Evolutionary conservation across 129 eudicot genomes (phyloP), one percentile per base, ranked within the genome.

Genomic region (Pittosporum tobira): DNA sequence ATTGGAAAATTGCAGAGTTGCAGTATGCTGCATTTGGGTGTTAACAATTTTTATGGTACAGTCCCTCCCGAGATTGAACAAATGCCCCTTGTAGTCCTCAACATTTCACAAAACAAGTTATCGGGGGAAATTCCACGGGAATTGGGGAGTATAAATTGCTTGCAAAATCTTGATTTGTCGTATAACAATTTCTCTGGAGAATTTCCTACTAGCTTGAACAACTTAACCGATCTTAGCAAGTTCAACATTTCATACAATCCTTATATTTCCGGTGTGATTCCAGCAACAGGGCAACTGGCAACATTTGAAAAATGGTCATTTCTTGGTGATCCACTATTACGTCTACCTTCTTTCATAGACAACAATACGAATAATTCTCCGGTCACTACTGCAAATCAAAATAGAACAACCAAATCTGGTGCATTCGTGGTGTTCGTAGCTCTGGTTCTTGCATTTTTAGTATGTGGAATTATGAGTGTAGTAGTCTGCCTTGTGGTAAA

Each of bases 161-260:
- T 93, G 52, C 64, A 64, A 70, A 77, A 72, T 57, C 96, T 93
- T 37, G 99, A 93, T 75, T 27, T 87, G 62, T 93, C 96, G 2
- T 75, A 67, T 40, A 93, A 93, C 73, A 93, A 93, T 61, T 93
- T 93, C 73, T 87, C 99, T 0, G 94, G 99, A 13, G 7, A 8
- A 2, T 84, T 93, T 42, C 99, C 96, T 9, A 62, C 58, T 31
- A 87, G 66, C 72, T 81, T 93, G 75, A 84, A 81, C 64, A 72
- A 73, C 59, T 66, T 93, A 68, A 60, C 53, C 0, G 91, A 93
- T 45, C 65, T 93, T 73, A 87, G 69, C 82, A 79, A 77, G 79
- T 93, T 93, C 71, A 93, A 93, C 55, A 66, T 93, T 51, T 93
- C 99, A 16, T 93, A 67, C 71, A 93, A 93, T 61, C 91, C 88